Percentiles rank a stretch among this genome's conserved stretches.
Conservation (phyloP, 768 basidiomycete genomes). For the Trametes meyenii region DNA sequence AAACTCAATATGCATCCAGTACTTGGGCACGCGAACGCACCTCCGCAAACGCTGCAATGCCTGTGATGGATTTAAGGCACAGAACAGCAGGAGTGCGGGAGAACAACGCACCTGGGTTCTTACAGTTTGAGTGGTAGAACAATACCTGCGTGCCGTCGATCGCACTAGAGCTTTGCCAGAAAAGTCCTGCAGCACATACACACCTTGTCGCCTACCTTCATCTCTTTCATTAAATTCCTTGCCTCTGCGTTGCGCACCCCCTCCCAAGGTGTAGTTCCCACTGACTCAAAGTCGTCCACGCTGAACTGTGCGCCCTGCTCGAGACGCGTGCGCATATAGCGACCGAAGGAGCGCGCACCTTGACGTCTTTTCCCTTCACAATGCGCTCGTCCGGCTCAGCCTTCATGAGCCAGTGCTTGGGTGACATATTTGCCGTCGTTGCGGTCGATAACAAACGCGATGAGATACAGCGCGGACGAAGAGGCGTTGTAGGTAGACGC, state of each 20-base stretch:
- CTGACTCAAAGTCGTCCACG: constrained; percentile 81
- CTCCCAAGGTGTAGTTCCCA: constrained; percentile 77
- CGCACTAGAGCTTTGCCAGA: constrained; percentile 6
- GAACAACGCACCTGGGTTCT: constrained; percentile 60
- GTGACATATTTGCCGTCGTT: constrained; percentile 13
- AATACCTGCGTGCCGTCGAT: constrained; percentile 53
- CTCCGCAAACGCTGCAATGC: constrained; percentile 82
- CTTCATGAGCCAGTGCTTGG: constrained; percentile 72
- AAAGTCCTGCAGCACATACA: constrained; percentile 14
- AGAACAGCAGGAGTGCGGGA: neutral
- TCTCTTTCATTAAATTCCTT: constrained; percentile 80
- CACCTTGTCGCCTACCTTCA: constrained; percentile 76
- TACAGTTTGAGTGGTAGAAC: constrained; percentile 90
- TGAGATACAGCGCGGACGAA: constrained; percentile 10
- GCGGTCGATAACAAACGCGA: constrained; percentile 1
- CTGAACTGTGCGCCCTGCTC: constrained; percentile 58
- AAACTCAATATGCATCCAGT: neutral
- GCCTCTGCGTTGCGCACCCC: constrained; percentile 88
- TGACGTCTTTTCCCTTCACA: constrained; percentile 87
- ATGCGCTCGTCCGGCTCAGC: constrained; percentile 85
- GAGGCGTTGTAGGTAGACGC: constrained; percentile 13
- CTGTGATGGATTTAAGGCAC: constrained; percentile 37
- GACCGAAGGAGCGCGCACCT: constrained; percentile 46
- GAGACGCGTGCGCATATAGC: constrained; percentile 18
- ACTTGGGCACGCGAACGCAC: constrained; percentile 39